Conservation (phyloP, 1,139 yeast genomes). For the Yamadazyma mexicana region DNA sequence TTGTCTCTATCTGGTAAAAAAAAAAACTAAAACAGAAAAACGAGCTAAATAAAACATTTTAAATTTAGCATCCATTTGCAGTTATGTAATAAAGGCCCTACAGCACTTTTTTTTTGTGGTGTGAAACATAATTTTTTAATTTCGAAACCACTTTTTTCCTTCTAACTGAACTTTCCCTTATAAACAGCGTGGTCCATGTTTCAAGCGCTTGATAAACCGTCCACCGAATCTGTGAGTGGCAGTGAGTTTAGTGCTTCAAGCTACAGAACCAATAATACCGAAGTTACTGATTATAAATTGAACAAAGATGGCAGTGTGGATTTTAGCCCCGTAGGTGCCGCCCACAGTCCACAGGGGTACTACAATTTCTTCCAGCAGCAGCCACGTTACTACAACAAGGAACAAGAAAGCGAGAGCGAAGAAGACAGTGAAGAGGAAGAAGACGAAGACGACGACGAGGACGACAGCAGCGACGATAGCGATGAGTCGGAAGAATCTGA, state of each 20-base stretch:
- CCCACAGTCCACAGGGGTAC: constrained; percentile 3
- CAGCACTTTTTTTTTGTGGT: too few relatives aligned
- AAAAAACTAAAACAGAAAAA: too few relatives aligned
- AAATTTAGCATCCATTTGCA: constrained; percentile 1
- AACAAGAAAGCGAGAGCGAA: constrained; percentile 12
- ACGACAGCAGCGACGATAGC: constrained; percentile 11
- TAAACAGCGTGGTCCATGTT: too few relatives aligned
- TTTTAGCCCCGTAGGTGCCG: constrained; percentile 11
- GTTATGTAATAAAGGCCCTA: neutral
- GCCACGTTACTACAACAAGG: constrained; percentile 5
- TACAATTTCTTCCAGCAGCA: constrained; percentile 8
- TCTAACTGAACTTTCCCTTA: too few relatives aligned
- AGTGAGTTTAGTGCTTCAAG: constrained; percentile 35
- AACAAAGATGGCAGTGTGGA: constrained; percentile 12
- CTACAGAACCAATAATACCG: constrained; percentile 36
- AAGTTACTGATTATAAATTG: constrained; percentile 14
- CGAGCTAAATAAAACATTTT: neutral
- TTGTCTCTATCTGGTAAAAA: neutral
- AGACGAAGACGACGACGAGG: constrained; percentile 17
- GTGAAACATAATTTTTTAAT: neutral
- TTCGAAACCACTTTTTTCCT: too few relatives aligned
- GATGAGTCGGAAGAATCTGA: constrained; percentile 6
- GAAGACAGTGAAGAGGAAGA: constrained; percentile 19
- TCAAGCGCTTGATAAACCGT: constrained; percentile 2
- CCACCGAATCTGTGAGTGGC: constrained; percentile 22